Evolutionary conservation across 208 protist genomes (phyloP).

Genomic region (Crithidia expoeki): DNA sequence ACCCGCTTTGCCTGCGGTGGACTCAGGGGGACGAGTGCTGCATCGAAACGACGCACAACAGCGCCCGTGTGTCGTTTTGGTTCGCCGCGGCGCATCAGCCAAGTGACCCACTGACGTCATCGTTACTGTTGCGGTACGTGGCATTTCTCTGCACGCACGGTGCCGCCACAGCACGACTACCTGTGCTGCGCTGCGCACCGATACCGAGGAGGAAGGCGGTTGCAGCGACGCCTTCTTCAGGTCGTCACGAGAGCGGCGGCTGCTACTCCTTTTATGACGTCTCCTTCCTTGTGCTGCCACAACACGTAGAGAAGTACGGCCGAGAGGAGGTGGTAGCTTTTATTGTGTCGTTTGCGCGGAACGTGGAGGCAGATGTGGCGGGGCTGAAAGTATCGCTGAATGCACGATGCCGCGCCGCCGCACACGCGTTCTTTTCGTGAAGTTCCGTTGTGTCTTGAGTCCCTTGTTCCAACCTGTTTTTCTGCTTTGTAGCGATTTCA

Average conservation of each 20-base stretch:
- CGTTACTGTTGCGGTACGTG: constrained; percentile 95
- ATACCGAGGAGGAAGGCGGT: not conserved
- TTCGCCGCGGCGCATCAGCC: constrained; percentile 77
- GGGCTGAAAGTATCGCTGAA: constrained; percentile 92
- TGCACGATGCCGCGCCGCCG: constrained; percentile 44
- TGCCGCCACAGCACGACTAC: constrained; percentile 3
- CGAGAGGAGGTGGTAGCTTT: constrained; percentile 97
- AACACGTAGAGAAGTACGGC: constrained; percentile 95
- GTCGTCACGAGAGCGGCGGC: too few species aligned
- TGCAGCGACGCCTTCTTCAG: too few species aligned
- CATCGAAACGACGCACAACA: constrained; percentile 96
- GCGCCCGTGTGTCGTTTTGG: constrained; percentile 93
- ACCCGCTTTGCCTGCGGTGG: constrained; percentile 38
- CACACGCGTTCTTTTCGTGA: constrained; percentile 40
- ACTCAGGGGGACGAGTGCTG: constrained; percentile 80
- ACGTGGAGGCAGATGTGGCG: constrained; percentile 96
- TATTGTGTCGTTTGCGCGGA: constrained; percentile 95
- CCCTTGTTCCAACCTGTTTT: too few species aligned
- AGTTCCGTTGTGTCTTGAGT: not conserved
- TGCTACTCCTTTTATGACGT: constrained; percentile 26
- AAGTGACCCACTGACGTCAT: constrained; percentile 93
- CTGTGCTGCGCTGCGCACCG: constrained; percentile 22
- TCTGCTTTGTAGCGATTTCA: too few species aligned
- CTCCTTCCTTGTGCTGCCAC: constrained; percentile 32
- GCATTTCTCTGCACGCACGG: constrained; percentile 97